A percentile compares a stretch with the other conserved stretches of the same genome.
Conservation (phyloP, 768 basidiomycete species). For the Russula foetens region DNA sequence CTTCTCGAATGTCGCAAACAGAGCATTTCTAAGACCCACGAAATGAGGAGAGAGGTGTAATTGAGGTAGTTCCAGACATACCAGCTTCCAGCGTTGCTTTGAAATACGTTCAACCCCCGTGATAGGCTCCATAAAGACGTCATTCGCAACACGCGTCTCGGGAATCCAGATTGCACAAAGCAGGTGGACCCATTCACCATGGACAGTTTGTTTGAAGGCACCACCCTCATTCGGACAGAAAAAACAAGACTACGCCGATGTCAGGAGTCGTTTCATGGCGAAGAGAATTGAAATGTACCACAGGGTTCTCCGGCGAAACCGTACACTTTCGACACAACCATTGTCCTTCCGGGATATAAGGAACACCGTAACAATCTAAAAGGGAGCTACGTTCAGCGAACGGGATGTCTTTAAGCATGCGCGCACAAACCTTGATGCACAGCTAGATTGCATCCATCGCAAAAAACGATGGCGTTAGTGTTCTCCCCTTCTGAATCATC, state of each 20-base stretch:
- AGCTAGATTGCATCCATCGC: slow-evolving; percentile 96
- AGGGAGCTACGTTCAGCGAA: neutral
- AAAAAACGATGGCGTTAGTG: slow-evolving; percentile 98
- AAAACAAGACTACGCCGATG: slow-evolving; percentile 65
- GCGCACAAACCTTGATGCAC: slow-evolving; percentile 86
- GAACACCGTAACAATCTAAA: slow-evolving; percentile 95
- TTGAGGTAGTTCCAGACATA: slow-evolving; percentile 32
- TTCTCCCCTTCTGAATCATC: slow-evolving; percentile 99
- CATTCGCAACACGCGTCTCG: slow-evolving; percentile 86
- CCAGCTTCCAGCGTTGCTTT: slow-evolving; percentile 91
- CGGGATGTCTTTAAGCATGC: neutral
- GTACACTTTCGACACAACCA: slow-evolving; percentile 99
- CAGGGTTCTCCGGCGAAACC: slow-evolving; percentile 92
- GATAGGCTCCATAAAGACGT: slow-evolving; percentile 97
- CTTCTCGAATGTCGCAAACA: slow-evolving; percentile 49
- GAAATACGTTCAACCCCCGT: slow-evolving; percentile 82
- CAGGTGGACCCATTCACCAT: slow-evolving; percentile 92
- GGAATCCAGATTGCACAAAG: slow-evolving; percentile 98
- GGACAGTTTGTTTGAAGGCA: slow-evolving; percentile 93
- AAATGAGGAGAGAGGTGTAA: neutral
- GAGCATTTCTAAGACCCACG: slow-evolving; percentile 43
- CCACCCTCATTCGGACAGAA: slow-evolving; percentile 96
- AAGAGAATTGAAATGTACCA: slow-evolving; percentile 44
- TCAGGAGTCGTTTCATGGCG: neutral
- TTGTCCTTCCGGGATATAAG: slow-evolving; percentile 98